Evolutionary conservation across 257 asterid species (phyloP).

Genomic region (Lycium ferocissimum): DNA sequence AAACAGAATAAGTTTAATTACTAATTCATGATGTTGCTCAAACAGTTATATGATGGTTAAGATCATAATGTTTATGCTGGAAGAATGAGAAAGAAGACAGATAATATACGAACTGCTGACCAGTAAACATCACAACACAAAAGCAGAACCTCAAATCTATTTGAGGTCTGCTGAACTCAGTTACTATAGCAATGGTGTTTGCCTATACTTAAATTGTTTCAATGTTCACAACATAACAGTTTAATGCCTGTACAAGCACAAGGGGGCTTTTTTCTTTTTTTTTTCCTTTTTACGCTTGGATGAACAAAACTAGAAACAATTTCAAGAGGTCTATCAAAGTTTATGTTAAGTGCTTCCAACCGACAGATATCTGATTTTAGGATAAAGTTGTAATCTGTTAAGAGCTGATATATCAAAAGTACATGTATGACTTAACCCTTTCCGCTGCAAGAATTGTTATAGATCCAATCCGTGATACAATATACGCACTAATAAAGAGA

Average conservation of each 20-base stretch:
- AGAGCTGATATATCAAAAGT: background rate
- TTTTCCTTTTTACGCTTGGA: background rate
- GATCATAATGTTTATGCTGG: background rate
- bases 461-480: background rate
- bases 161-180: background rate
- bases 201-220: background rate
- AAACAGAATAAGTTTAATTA: background rate
- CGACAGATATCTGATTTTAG: background rate
- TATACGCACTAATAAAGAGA: background rate
- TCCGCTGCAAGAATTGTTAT: background rate
- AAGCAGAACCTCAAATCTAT: slow-evolving; percentile 9
- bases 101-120: background rate
- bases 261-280: background rate
- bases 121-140: background rate
- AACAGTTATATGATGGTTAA: background rate
- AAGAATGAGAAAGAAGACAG: background rate
- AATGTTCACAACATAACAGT: background rate
- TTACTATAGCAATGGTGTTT: background rate
- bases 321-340: background rate
- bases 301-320: background rate
- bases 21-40: background rate
- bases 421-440: background rate
- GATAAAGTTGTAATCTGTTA: background rate
- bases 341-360: background rate
- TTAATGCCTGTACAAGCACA: background rate